A percentile compares a stretch with the other conserved stretches of the same genome.
These are phyloP conservation scores for Penicillium olsonii DNA, from an alignment of 2,329 filamentous ascomycete genomes.

Conservation along the genomic window DNA sequence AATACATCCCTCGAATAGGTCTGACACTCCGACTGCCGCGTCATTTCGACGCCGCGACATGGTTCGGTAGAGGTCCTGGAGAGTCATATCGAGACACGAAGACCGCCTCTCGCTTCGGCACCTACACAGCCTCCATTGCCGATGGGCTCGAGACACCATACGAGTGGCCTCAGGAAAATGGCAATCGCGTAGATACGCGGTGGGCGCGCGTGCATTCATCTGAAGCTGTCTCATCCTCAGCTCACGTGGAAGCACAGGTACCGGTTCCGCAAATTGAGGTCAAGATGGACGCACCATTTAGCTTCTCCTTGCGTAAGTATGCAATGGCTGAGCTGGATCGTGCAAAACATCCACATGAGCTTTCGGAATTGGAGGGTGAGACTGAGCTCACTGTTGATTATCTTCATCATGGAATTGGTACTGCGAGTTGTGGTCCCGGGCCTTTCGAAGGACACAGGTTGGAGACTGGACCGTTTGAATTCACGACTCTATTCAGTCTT, in stretches of 20 bases:
- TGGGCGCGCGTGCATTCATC: slow-evolving; percentile 50
- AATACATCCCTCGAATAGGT: slow-evolving; percentile 60
- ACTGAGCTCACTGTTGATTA: slow-evolving; percentile 31
- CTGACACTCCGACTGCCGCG: slow-evolving; percentile 57
- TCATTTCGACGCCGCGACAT: slow-evolving; percentile 53
- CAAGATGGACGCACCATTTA: slow-evolving; percentile 45
- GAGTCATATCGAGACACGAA: slow-evolving; percentile 70
- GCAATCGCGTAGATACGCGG: slow-evolving; percentile 62
- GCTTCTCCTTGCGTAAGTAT: slow-evolving; percentile 61
- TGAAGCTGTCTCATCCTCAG: neutral
- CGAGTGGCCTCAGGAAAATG: slow-evolving; percentile 69
- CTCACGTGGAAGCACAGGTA: neutral
- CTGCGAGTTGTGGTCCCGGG: slow-evolving; percentile 27
- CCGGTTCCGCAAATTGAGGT: slow-evolving; percentile 22
- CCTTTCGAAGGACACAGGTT: slow-evolving; percentile 25
- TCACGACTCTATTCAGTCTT: slow-evolving; percentile 21
- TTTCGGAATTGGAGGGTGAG: slow-evolving; percentile 39
- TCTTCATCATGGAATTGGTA: slow-evolving; percentile 36
- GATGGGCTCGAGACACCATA: slow-evolving; percentile 58
- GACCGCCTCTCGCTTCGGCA: slow-evolving; percentile 55
- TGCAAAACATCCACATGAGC: slow-evolving; percentile 65
- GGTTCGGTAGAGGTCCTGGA: slow-evolving; percentile 66
- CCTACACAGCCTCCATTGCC: slow-evolving; percentile 47
- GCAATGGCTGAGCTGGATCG: slow-evolving; percentile 55
- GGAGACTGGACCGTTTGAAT: slow-evolving; percentile 28